A percentile compares a stretch with the other conserved stretches of the same genome.
Evolutionary conservation across 345 rosid species (phyloP).

Genomic region (Rhizophora apiculata): DNA sequence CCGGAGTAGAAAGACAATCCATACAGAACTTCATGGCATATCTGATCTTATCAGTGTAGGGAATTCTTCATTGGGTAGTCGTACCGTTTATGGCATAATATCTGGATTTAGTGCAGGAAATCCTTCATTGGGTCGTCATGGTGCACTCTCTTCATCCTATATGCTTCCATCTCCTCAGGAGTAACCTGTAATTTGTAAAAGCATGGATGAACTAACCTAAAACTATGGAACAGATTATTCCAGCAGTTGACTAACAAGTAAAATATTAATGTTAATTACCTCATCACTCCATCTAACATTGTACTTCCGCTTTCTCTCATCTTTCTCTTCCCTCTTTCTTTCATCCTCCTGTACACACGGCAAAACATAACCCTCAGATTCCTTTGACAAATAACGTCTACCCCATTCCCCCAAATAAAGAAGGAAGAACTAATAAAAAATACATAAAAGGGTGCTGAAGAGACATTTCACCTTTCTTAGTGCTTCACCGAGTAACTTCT

Average conservation of each 20-base stretch:
- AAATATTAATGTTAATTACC: constrained; percentile 19
- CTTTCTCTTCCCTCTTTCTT: constrained; percentile 46
- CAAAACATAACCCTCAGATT: neutral
- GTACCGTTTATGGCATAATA: neutral
- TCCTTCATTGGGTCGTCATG: constrained; percentile 58
- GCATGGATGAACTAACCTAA: no score
- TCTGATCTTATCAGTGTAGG: neutral
- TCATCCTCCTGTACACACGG: constrained; percentile 42
- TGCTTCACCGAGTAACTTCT: constrained; percentile 54
- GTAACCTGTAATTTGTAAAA: constrained; percentile 45
- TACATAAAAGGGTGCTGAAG: neutral
- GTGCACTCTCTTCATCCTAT: constrained; percentile 47
- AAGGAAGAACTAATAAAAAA: neutral
- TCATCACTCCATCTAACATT: constrained; percentile 54
- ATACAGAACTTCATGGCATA: neutral
- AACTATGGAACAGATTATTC: neutral
- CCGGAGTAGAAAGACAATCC: neutral
- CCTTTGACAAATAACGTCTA: no score
- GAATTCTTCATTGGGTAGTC: neutral
- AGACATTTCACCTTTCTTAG: constrained; percentile 50
- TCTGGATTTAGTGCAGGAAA: constrained; percentile 27
- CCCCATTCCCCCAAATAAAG: neutral
- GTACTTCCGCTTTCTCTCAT: constrained; percentile 56
- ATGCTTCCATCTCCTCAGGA: constrained; percentile 75
- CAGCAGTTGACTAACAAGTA: neutral